A percentile compares a stretch with the other conserved stretches of the same genome.
phyloP scores from a whole-genome alignment of 495 filamentous ascomycete species.

The Echria macrotheca region DNA sequence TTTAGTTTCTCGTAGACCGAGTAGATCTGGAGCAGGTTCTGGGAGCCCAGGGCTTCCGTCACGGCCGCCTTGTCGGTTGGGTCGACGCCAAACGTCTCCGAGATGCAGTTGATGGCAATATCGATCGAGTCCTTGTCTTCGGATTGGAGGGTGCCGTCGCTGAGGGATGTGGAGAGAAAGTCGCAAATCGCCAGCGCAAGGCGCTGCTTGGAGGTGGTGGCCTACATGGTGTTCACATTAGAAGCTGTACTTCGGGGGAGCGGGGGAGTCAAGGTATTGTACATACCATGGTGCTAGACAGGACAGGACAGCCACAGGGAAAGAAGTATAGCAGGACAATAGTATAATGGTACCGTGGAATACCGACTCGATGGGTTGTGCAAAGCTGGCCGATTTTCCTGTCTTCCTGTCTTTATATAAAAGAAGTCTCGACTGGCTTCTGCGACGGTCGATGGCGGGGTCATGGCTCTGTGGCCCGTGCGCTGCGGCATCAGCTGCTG shows the following conservation, averaged over 20 bases:
- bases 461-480: no score
- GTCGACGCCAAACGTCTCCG: constrained; percentile 91
- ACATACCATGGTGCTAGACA: constrained; percentile 1
- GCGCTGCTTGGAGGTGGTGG: constrained; percentile 79
- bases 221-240: constrained; percentile 19
- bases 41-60: constrained; percentile 69
- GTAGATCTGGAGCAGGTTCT: constrained; percentile 87
- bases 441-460: neutral
- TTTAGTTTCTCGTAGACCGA: constrained; percentile 93
- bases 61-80: constrained; percentile 67
- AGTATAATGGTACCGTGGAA: neutral
- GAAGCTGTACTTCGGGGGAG: no score
- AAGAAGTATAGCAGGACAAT: neutral
- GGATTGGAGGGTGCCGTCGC: constrained; percentile 76
- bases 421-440: neutral
- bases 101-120: constrained; percentile 86
- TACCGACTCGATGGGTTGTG: no score
- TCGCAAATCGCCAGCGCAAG: constrained; percentile 95
- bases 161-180: constrained; percentile 79
- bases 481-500: no score
- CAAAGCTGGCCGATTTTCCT: no score
- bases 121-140: constrained; percentile 92
- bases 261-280: neutral
- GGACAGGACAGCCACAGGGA: neutral
- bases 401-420: neutral